These are phyloP conservation scores for Sporothrix brasiliensis DNA, from an alignment of 2,329 filamentous ascomycete species.

Conservation along the genomic window DNA sequence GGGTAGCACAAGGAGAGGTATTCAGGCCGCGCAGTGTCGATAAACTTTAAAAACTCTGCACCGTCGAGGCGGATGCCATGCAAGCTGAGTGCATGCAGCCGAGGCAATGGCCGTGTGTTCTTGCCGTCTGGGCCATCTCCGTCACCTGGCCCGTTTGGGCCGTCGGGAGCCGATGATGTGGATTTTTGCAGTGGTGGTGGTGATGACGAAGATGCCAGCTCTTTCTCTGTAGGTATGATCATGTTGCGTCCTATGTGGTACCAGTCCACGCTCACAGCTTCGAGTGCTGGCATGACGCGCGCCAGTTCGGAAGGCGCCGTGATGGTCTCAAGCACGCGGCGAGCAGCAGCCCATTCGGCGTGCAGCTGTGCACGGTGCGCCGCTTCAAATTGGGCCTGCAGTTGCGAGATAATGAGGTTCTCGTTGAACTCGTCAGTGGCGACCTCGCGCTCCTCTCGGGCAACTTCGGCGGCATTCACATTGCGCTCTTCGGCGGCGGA, in stretches of 20 bases:
- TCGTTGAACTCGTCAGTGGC: neutral
- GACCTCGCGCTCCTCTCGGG: neutral
- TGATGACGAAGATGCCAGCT: neutral
- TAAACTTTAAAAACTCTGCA: neutral
- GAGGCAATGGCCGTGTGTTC: neutral
- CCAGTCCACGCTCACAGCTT: slow-evolving; percentile 4
- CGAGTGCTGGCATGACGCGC: slow-evolving; percentile 3
- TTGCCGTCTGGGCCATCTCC: neutral
- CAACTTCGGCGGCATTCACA: neutral
- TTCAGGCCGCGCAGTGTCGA: neutral
- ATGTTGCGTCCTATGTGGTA: slow-evolving; percentile 6
- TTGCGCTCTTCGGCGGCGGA: slow-evolving; percentile 10
- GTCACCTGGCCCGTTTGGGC: too few relatives aligned
- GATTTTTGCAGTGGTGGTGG: neutral
- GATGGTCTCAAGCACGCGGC: neutral
- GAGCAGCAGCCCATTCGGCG: neutral
- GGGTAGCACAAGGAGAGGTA: slow-evolving; percentile 4
- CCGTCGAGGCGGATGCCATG: slow-evolving; percentile 14
- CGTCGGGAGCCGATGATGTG: neutral
- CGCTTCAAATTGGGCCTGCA: slow-evolving; percentile 6
- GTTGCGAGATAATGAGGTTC: neutral
- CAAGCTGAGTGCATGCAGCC: slow-evolving; percentile 15
- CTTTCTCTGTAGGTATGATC: neutral
- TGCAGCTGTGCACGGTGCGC: neutral
- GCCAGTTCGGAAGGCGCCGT: neutral